Evolutionary conservation across 2,329 filamentous ascomycete genomes (phyloP).

Genomic region (Monosporascus sp.): DNA sequence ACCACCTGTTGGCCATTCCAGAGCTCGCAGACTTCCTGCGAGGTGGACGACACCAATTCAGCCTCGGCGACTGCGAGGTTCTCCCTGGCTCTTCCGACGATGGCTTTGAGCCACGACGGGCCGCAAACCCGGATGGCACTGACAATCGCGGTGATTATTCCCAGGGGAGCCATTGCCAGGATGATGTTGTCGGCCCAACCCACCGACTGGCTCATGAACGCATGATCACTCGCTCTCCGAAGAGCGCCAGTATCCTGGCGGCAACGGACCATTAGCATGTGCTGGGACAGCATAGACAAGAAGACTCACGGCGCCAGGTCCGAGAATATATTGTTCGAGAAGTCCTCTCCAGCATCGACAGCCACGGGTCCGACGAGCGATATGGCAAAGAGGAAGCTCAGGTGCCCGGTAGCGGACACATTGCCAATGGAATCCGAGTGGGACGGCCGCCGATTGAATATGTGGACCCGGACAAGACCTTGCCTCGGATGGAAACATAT

Average conservation of each 20-base stretch:
- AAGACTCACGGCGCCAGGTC: background rate
- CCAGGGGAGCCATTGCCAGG: conserved; percentile 41
- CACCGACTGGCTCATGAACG: conserved; percentile 42
- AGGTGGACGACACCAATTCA: conserved; percentile 42
- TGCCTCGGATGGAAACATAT: too few species aligned
- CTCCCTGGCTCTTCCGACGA: conserved; percentile 41
- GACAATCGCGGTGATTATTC: conserved; percentile 38
- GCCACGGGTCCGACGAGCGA: too few species aligned
- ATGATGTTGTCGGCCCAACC: conserved; percentile 37
- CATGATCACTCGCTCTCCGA: conserved; percentile 41
- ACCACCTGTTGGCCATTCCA: conserved; percentile 36
- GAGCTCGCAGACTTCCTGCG: conserved; percentile 37
- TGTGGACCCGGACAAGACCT: too few species aligned
- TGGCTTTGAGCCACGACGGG: conserved; percentile 34
- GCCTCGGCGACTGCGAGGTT: conserved; percentile 33
- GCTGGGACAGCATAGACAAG: background rate
- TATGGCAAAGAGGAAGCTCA: too few species aligned
- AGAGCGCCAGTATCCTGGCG: conserved; percentile 19
- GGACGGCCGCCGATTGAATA: too few species aligned
- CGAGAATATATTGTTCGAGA: background rate
- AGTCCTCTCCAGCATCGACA: background rate
- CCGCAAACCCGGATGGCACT: conserved; percentile 41
- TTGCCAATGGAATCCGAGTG: too few species aligned
- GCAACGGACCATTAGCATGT: background rate
- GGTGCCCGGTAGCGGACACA: too few species aligned